phyloP scores from a whole-genome alignment of 1,284 basidiomycete genomes.

The Volvariella volvacea region DNA sequence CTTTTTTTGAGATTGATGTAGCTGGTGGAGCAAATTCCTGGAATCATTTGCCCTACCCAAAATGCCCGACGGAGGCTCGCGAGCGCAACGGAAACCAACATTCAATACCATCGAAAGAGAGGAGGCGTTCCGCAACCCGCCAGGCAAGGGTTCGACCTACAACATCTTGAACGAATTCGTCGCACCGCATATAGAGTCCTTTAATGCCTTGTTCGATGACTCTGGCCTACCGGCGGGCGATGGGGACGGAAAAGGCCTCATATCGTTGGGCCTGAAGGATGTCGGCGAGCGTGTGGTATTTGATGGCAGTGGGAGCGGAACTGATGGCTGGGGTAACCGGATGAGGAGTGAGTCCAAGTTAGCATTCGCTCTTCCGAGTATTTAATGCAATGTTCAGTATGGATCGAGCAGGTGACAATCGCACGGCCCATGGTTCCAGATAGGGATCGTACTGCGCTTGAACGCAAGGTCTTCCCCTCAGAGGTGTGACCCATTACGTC shows the following conservation, averaged over 20 bases:
- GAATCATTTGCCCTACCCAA: constrained; percentile 5
- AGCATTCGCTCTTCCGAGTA: constrained; percentile 2
- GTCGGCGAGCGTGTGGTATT: constrained; percentile 90
- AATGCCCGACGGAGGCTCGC: constrained; percentile 33
- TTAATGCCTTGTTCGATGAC: constrained; percentile 93
- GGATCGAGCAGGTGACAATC: constrained; percentile 85
- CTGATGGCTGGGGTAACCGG: constrained; percentile 70
- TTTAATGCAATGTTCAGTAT: constrained; percentile 47
- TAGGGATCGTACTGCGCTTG: constrained; percentile 68
- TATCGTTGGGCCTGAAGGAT: constrained; percentile 78
- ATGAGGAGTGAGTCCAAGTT: constrained; percentile 60
- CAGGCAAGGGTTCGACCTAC: constrained; percentile 63
- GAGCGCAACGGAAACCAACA: constrained; percentile 34
- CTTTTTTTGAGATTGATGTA: constrained; percentile 10
- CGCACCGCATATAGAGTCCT: constrained; percentile 90
- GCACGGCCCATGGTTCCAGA: constrained; percentile 86
- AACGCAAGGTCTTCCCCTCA: constrained; percentile 81
- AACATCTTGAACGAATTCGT: constrained; percentile 92
- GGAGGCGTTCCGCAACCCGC: constrained; percentile 75
- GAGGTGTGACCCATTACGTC: constrained; percentile 53
- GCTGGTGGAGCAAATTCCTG: neutral
- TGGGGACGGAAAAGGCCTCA: constrained; percentile 72
- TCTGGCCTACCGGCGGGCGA: constrained; percentile 67
- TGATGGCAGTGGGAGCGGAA: constrained; percentile 70
- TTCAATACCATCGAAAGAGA: constrained; percentile 89